These are phyloP conservation scores for Cyclostephanos tholiformis DNA, from an alignment of 108 stramenopile genomes.

Conservation along the genomic window DNA sequence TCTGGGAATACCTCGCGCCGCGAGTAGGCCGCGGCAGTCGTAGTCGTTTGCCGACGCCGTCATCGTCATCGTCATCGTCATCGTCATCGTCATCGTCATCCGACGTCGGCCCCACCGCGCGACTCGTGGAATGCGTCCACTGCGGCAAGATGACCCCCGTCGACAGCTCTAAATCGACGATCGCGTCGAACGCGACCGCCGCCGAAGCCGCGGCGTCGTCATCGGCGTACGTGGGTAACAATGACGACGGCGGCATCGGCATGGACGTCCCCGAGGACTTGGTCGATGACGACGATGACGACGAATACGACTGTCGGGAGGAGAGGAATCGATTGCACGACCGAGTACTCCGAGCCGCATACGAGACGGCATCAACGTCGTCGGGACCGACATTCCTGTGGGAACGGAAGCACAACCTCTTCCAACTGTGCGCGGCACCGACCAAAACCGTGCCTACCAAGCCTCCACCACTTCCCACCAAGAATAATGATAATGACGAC, in stretches of 20 bases:
- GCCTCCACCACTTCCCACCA: no score
- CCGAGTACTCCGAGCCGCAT: slow-evolving; percentile 26
- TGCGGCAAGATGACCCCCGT: slow-evolving; percentile 38
- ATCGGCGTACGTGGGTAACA: background rate
- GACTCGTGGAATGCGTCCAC: slow-evolving; percentile 17
- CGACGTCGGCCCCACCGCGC: background rate
- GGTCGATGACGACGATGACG: slow-evolving; percentile 5
- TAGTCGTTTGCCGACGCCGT: background rate
- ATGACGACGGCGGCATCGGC: background rate
- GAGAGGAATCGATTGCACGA: slow-evolving; percentile 4
- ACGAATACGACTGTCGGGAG: background rate
- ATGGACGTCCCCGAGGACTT: background rate
- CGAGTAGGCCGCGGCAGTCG: background rate
- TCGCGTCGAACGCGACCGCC: background rate
- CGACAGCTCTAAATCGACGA: background rate
- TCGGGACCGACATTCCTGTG: slow-evolving; percentile 19
- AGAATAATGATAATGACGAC: no score
- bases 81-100: background rate
- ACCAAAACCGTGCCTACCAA: background rate
- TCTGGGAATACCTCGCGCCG: slow-evolving; percentile 40
- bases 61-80: background rate
- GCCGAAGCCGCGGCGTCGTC: no score
- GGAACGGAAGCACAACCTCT: slow-evolving; percentile 18
- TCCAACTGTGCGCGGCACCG: slow-evolving; percentile 18
- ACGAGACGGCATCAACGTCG: slow-evolving; percentile 13